phyloP scores from a whole-genome alignment of 306 rosid species.

The Cicer pinnatifidum region DNA sequence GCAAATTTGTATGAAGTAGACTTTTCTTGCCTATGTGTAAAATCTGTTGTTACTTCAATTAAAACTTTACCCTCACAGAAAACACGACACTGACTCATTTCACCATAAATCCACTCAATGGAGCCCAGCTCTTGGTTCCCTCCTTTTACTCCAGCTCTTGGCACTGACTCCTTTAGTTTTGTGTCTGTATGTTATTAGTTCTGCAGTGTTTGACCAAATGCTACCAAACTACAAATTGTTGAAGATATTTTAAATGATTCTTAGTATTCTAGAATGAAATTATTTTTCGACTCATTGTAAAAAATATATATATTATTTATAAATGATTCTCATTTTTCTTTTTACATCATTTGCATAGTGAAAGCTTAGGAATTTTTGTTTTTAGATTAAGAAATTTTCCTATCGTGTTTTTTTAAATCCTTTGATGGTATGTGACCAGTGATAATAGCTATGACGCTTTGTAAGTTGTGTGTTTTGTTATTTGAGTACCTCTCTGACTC shows the following conservation, averaged over 20 bases:
- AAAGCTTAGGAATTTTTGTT: neutral
- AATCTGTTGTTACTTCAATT: too few relatives aligned
- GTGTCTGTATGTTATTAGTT: neutral
- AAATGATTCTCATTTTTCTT: neutral
- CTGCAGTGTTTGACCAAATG: neutral
- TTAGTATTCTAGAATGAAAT: neutral
- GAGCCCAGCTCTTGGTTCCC: too few relatives aligned
- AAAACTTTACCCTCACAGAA: too few relatives aligned
- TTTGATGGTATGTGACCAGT: neutral
- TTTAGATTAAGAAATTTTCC: neutral
- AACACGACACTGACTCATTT: too few relatives aligned
- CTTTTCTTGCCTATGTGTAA: too few relatives aligned
- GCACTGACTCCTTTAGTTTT: neutral
- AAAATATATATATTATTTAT: neutral
- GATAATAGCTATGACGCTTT: neutral
- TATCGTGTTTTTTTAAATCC: neutral
- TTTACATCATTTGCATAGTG: neutral
- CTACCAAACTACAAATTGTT: neutral
- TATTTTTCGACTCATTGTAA: neutral
- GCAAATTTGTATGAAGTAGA: too few relatives aligned
- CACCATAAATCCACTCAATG: too few relatives aligned
- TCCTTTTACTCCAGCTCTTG: too few relatives aligned
- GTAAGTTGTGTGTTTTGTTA: neutral
- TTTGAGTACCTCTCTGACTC: neutral
- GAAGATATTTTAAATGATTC: neutral